Percentiles rank a stretch among this genome's conserved stretches.
These are phyloP conservation scores for Nannochloropsis oceanica DNA, from an alignment of 108 stramenopile genomes.

Conservation along the genomic window DNA sequence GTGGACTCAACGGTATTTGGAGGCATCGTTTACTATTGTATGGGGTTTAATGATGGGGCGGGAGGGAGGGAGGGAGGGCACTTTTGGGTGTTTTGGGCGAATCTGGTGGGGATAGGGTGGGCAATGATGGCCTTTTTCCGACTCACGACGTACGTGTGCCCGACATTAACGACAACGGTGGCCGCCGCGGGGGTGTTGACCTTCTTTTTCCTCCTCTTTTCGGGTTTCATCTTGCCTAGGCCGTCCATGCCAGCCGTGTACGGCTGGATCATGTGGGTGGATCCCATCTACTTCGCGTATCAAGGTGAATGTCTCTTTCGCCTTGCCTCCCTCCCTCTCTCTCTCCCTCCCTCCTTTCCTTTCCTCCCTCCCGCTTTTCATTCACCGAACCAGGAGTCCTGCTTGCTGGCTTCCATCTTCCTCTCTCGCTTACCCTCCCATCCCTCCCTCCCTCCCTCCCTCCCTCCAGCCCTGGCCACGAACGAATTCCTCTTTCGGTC, in stretches of 20 bases:
- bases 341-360: not conserved
- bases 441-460: not conserved
- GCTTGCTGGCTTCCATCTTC: not conserved
- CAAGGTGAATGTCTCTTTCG: not conserved
- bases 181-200: not conserved
- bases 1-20: not conserved
- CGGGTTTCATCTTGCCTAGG: not conserved
- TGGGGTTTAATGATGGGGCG: not conserved
- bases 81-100: not conserved
- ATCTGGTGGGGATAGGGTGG: not conserved
- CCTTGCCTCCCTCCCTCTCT: not conserved
- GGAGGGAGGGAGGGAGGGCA: not conserved
- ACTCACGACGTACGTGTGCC: not conserved
- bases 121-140: not conserved
- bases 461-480: not conserved
- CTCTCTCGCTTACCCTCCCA: not conserved
- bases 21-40: not conserved
- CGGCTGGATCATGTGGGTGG: not conserved
- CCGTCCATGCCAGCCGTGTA: not conserved
- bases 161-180: not conserved
- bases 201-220: not conserved
- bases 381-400: too few relatives aligned
- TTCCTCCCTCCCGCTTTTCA: not conserved
- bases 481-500: not conserved
- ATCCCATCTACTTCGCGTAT: not conserved